Evolutionary conservation across 768 basidiomycete species (phyloP), one percentile per base, ranked within the genome.

Genomic region (Termitomyces sp.): DNA sequence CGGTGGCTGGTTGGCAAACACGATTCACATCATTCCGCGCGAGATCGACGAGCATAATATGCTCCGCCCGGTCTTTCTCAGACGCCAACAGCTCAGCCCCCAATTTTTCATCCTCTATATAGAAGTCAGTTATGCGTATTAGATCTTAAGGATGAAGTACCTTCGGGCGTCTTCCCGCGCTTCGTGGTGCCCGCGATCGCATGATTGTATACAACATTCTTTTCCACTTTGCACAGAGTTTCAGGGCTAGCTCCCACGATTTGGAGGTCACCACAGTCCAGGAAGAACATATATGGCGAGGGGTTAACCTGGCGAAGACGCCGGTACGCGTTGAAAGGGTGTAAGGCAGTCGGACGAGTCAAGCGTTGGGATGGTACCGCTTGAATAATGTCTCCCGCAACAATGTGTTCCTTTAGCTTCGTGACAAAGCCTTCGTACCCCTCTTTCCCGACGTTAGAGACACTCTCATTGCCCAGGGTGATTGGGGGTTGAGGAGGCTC

Each of bases 231-330:
- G 78, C 97, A 98, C 4, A 99, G 79, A 5, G 96, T 98, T 76
- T 99, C 97, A 0, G 97, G 97, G 67, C 94, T 96, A 2, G 97
- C 97, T 12, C 97, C 97, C n/a, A 98, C 95, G 39, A 99, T 81
- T 74, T 98, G 95, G 12, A 96, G 71, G 58, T 93, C 93, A 6
- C 92, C 92, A 66, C 94, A 96, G 68, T 98, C 92, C 67, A 99
- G 73, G 72, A 95, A 99, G 76, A 96, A 99, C 96, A 97, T 98
- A 76, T 99, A 98, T 16, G 97, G 97, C 58, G 94, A 96, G 1
- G 97, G 97, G 68, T 99, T 99, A 63, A 98, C 85, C 68, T 96
- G 89, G 49, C 97, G 89, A 49, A 99, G 81, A 57, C 93, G 91
- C 54, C 97, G 82, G 71, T 98, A 99, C 7, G 90, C 94, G 77